Evolutionary conservation across 306 rosid genomes (phyloP).

Genomic region (Boehmeria nivea): DNA sequence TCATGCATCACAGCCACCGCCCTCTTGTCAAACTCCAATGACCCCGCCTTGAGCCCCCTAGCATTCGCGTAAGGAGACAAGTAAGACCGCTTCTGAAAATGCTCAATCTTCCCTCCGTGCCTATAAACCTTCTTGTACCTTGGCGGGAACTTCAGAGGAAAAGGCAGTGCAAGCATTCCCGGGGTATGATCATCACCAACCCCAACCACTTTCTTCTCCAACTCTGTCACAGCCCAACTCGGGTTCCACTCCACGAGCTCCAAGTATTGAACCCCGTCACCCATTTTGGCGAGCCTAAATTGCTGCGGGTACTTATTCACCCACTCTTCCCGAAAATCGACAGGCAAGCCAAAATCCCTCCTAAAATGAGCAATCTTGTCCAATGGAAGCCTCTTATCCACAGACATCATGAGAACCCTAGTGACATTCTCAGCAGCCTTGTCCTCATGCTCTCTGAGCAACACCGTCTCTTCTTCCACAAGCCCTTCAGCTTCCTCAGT

Average conservation of each 20-base stretch:
- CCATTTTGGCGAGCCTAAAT: constrained; percentile 41
- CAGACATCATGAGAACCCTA: constrained; percentile 84
- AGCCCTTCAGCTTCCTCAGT: constrained; percentile 49
- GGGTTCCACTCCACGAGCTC: constrained; percentile 85
- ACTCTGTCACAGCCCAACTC: constrained; percentile 70
- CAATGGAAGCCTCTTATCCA: constrained; percentile 53
- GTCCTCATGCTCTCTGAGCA: constrained; percentile 38
- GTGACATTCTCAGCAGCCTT: constrained; percentile 65
- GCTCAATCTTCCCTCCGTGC: constrained; percentile 51
- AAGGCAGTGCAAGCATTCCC: constrained; percentile 40
- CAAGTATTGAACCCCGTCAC: constrained; percentile 57
- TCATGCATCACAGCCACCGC: constrained; percentile 90
- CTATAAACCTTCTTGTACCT: constrained; percentile 49
- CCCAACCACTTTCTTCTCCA: constrained; percentile 59
- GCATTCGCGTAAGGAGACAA: constrained; percentile 90
- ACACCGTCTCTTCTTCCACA: constrained; percentile 44
- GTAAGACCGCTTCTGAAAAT: constrained; percentile 68
- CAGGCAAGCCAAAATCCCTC: constrained; percentile 47
- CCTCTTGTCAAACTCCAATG: constrained; percentile 78
- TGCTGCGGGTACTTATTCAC: constrained; percentile 54
- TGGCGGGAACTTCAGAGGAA: constrained; percentile 69
- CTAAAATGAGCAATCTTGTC: constrained; percentile 54
- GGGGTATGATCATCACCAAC: constrained; percentile 38
- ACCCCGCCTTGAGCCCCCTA: constrained; percentile 52
- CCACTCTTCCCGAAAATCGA: constrained; percentile 62